These are phyloP conservation scores for Candida boleticola DNA, from an alignment of 805 yeast genomes.

Conservation along the genomic window DNA sequence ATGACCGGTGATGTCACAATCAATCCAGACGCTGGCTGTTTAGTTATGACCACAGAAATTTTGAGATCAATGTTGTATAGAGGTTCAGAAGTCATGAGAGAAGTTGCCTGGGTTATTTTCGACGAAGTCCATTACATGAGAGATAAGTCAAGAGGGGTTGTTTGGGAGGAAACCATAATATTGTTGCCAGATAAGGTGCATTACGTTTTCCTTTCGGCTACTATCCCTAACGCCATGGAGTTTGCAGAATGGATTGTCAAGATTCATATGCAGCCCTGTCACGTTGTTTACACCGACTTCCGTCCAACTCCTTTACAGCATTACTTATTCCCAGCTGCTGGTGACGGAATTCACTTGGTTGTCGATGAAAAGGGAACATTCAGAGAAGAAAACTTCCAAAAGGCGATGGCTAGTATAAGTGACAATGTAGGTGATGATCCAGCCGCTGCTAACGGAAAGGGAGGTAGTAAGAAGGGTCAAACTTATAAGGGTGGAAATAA, in stretches of 20 bases:
- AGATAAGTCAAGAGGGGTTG: constrained; percentile 97
- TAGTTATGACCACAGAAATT: constrained; percentile 99
- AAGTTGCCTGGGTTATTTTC: constrained; percentile 97
- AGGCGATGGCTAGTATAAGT: constrained; percentile 93
- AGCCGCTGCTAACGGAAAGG: constrained; percentile 52
- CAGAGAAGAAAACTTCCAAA: constrained; percentile 96
- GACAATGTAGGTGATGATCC: constrained; percentile 86
- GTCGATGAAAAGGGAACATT: constrained; percentile 96
- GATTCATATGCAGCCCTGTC: constrained; percentile 95
- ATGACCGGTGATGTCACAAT: constrained; percentile 99
- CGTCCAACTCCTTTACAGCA: constrained; percentile 99
- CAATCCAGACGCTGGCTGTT: constrained; percentile 96
- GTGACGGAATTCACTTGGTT: constrained; percentile 95
- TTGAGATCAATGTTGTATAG: constrained; percentile 93
- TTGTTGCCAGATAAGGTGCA: constrained; percentile 94
- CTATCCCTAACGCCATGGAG: constrained; percentile 97
- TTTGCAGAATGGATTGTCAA: constrained; percentile 98
- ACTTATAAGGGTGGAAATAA: constrained; percentile 84
- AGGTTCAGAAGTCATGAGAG: constrained; percentile 97
- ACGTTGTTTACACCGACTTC: constrained; percentile 97
- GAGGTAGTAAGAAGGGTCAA: constrained; percentile 66
- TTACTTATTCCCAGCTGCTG: constrained; percentile 96
- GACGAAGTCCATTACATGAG: constrained; percentile 99
- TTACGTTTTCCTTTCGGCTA: constrained; percentile 90
- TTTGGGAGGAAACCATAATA: constrained; percentile 98